Evolutionary conservation across 768 basidiomycete genomes (phyloP), one percentile per base, ranked within the genome.

Genomic region (Termitomyces sp.): DNA sequence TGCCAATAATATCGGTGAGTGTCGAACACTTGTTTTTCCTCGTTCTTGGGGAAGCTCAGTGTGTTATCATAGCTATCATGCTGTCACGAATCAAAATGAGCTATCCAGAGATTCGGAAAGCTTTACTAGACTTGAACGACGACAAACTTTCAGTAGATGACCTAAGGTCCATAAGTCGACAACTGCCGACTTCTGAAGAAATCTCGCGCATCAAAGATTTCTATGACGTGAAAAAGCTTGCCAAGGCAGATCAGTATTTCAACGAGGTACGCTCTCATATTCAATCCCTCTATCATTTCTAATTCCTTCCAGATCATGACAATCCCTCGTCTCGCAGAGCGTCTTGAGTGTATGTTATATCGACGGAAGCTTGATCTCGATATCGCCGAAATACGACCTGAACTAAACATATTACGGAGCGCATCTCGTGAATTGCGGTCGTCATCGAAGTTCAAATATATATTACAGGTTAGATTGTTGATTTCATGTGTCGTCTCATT

Each of bases 171-270:
- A 83, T 96, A 62, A 80, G 83, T 63, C 84, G 82, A 57, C 86
- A 90, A 53, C 71, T 90, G 5, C 95, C 95, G 2, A 90, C 89
- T 0, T n/a, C 75, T 0, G 94, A 96, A 48, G 95, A 98, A 77
- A 27, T 57, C 19, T 50, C 55, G 19, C 25, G 86, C 12, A 78
- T 96, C 41, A 83, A 80, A 57, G 82, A 82, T 27, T 92, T 89
- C 65, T 85, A 80, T 3, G 87, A 95, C 57, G 73, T 89, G 12
- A 75, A 77, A 41, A 89, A 87, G 65, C 78, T 96, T 9, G 84
- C 91, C 4, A 88, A 89, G 57, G 85, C 91, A 17, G 95, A 98
- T 65, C 87, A 86, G 64, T 95, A 90, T 70, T 89, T 94, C 63
- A 73, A 73, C 57, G 82, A 92, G 79, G 91, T 91, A 54, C 9